Evolutionary conservation across 306 rosid genomes (phyloP), one percentile per base, ranked within the genome.

Genomic region (Notholithocarpus densiflorus): DNA sequence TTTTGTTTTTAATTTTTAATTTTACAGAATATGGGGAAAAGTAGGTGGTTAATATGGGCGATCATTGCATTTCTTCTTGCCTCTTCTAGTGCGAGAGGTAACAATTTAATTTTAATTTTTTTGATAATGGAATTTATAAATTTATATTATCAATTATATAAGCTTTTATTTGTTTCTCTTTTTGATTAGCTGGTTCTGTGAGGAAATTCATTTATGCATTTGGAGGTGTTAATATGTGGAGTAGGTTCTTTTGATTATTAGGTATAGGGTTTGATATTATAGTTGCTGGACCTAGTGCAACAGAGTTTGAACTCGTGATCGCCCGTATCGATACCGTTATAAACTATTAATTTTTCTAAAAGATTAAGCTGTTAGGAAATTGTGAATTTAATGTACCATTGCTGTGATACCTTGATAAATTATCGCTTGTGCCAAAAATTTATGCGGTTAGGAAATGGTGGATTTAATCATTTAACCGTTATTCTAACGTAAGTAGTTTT

Each of bases 61-160:
- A 68, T 80, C 51, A 75, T 76, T 73, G 66, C 84, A 5, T 88
- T 88, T 45, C 32, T 88, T 34, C 15, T 88, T 74, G 73, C 75
- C 32, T 83, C 68, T 68, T 87, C 94, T 4, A 73, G 84, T 55
- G 87, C 84, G 59, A 87, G 97, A 89, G 97, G 98, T 93, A 79
- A 79, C 61, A 15, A 37, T 37, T 37, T 37, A 37, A 8, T 37
- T 37, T 37, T 37, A 37, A 37, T 37, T 37, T 37, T 37, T 37
- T 37, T 37, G 45, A 6, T 37, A 7, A 12, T 48, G 70, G 23
- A 69, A 61, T 70, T 83, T 73, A 19, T 56, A 72, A 74, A 17
- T 57, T 26, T 40, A 18, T 64, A 24, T 76, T 76, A 6, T 34
- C 23, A 40, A 6, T 59, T 32, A 34, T 10, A 64, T 15, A 17